Conservation (phyloP, 2,329 filamentous ascomycete species). For the Pseudocercospora vitis region DNA sequence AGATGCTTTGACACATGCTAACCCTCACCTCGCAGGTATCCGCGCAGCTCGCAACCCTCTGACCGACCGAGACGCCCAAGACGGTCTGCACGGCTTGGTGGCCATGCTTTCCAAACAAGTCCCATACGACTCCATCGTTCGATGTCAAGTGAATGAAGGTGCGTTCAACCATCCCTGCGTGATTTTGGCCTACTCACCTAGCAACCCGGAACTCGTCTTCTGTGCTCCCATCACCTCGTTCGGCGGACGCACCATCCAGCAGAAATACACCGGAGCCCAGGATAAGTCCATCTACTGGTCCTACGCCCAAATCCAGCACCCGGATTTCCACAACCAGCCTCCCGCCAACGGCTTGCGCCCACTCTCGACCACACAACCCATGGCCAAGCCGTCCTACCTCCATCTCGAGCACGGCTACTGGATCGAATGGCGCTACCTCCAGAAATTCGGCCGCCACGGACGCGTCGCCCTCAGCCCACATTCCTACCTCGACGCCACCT, state of each 20-base stretch:
- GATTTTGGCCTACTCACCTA: not conserved
- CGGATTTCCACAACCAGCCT: not conserved
- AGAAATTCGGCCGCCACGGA: not conserved
- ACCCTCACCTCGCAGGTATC: not conserved
- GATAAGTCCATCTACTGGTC: conserved; percentile 1
- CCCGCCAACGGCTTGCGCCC: not conserved
- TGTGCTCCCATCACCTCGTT: conserved; percentile 10
- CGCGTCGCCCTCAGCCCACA: not conserved
- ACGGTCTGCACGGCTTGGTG: not conserved
- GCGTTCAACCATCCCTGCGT: conserved; percentile 7
- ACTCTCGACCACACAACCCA: not conserved
- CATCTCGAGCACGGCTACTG: conserved; percentile 6
- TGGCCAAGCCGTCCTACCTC: not conserved
- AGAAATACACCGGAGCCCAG: not conserved
- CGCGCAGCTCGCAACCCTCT: not conserved
- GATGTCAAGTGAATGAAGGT: conserved; percentile 6
- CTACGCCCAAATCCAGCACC: conserved; percentile 1
- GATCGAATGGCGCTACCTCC: conserved; percentile 7
- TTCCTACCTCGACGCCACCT: conserved; percentile 2
- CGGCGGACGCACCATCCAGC: not conserved
- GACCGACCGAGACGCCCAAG: not conserved
- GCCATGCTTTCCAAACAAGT: not conserved
- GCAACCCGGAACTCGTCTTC: conserved; percentile 9
- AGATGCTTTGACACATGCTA: not conserved
- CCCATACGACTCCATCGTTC: not conserved